Percentiles rank a stretch among this genome's conserved stretches.
These are phyloP conservation scores for Arachis stenosperma DNA, from an alignment of 306 rosid genomes.

Conservation along the genomic window DNA sequence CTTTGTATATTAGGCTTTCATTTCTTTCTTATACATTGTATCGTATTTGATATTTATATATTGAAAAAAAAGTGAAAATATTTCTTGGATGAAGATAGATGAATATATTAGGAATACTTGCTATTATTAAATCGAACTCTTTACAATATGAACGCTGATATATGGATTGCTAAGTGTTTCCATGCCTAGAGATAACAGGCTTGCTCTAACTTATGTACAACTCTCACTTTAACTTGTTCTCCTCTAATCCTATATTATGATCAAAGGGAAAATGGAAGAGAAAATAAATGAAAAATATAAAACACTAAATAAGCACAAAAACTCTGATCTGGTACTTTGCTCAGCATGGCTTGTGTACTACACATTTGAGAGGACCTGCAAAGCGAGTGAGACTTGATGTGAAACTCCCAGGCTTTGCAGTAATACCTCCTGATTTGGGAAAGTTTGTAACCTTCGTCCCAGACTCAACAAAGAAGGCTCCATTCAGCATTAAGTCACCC, in stretches of 20 bases:
- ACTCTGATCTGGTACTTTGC: background rate
- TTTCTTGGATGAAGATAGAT: background rate
- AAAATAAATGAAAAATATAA: background rate
- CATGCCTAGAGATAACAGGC: background rate
- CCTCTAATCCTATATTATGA: background rate
- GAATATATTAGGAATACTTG: background rate
- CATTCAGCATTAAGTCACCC: slow-evolving; percentile 54
- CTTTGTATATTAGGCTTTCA: background rate
- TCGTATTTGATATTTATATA: background rate
- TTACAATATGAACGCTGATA: background rate
- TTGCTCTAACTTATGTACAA: slow-evolving; percentile 5
- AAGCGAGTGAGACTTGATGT: slow-evolving; percentile 51
- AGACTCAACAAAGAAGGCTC: slow-evolving; percentile 44
- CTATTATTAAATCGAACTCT: background rate
- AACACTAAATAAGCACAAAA: slow-evolving; percentile 2
- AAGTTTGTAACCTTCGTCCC: slow-evolving; percentile 9
- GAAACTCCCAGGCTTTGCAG: slow-evolving; percentile 44
- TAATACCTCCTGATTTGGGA: slow-evolving; percentile 1
- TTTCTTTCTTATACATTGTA: background rate
- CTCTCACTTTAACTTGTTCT: slow-evolving; percentile 8
- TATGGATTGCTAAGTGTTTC: background rate
- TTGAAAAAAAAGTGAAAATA: background rate
- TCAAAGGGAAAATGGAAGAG: background rate
- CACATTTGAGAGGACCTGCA: slow-evolving; percentile 56
- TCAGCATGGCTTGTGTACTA: slow-evolving; percentile 43